Base-by-base conservation (phyloP, 257 asterid genomes). In the Solanum appendiculatum region DNA sequence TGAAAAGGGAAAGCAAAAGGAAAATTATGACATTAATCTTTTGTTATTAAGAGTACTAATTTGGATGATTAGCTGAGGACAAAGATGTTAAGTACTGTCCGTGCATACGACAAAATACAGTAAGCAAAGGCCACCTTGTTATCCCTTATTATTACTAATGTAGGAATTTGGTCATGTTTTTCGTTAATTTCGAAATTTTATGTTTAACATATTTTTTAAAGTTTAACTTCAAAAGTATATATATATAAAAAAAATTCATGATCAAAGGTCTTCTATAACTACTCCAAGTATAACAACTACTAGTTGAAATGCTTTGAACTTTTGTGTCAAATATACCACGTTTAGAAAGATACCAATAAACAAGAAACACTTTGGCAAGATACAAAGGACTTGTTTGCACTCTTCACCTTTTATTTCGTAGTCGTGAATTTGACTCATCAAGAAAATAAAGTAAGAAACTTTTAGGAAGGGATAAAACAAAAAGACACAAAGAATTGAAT, bases 341-440 rank as follows among this genome's bases (percentile, higher is more conserved):
- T 14, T 23, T 25, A 42, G 8, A 42, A 42, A 25, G 63, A 77
- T 33, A 77, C 7, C 54, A 42, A 42, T 27, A 44, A 78, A 72
- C 2, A 7, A 78, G 20, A 27, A 44, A 25, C 39, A 78, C 64
- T 44, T 78, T 18, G 16, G 3, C 5, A 16, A 44, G 25, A 78
- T 7, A 14, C 7, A 42, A 77, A 6, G 12, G 15, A 40, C 63
- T 63, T n/a, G 1, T 63, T 63, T 63, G 3, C 8, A 2, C 4
- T 10, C 1, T 63, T n/a, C 3, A n/a, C 0, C 5, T n/a, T n/a
- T 0, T 7, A n/a, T 63, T 63, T 63, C n/a, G 0, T 0, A n/a
- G 8, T n/a, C 10, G 5, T 0, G 3, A 5, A 0, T 63, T 10
- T 0, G 0, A 63, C 7, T 10, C 1, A n/a, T 1, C 3, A 23